These are phyloP conservation scores for Pseudophaeomoniella oleicola DNA, from an alignment of 2,329 filamentous ascomycete genomes.

Conservation along the genomic window DNA sequence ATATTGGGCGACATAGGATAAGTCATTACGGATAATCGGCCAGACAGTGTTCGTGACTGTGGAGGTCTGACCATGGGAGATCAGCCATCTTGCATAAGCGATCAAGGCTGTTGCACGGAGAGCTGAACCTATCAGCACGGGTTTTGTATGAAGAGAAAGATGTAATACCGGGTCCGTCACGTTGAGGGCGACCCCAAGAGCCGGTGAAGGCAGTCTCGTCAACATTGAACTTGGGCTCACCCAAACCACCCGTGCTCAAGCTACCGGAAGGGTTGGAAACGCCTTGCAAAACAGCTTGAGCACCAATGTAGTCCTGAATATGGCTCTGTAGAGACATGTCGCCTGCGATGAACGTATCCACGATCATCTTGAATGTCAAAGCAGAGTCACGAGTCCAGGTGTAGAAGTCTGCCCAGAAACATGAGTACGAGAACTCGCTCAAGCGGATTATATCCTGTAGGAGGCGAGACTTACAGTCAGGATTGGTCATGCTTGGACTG, in stretches of 20 bases:
- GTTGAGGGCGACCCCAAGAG: constrained; percentile 33
- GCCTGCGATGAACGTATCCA: constrained; percentile 51
- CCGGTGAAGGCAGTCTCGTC: constrained; percentile 49
- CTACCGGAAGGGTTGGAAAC: constrained; percentile 54
- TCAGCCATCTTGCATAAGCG: constrained; percentile 3
- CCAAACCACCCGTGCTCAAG: constrained; percentile 37
- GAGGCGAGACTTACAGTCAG: constrained; percentile 30
- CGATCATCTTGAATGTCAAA: constrained; percentile 53
- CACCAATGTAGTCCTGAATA: constrained; percentile 53
- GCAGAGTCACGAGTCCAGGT: constrained; percentile 69
- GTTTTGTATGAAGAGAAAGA: neutral
- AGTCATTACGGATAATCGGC: constrained; percentile 62
- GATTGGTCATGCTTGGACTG: constrained; percentile 39
- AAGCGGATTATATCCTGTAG: neutral
- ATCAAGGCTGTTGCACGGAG: constrained; percentile 20
- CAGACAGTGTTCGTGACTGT: constrained; percentile 45
- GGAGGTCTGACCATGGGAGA: constrained; percentile 3
- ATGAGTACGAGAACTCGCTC: neutral
- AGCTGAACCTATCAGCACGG: constrained; percentile 7
- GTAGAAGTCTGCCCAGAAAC: constrained; percentile 45
- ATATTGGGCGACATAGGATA: constrained; percentile 59
- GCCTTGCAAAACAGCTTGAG: constrained; percentile 51
- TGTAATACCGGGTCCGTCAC: constrained; percentile 41
- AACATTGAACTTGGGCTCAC: constrained; percentile 58
- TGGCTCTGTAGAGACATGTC: constrained; percentile 41